phyloP scores from a whole-genome alignment of 2,329 filamentous ascomycete species.

The Epichloe sp. region DNA sequence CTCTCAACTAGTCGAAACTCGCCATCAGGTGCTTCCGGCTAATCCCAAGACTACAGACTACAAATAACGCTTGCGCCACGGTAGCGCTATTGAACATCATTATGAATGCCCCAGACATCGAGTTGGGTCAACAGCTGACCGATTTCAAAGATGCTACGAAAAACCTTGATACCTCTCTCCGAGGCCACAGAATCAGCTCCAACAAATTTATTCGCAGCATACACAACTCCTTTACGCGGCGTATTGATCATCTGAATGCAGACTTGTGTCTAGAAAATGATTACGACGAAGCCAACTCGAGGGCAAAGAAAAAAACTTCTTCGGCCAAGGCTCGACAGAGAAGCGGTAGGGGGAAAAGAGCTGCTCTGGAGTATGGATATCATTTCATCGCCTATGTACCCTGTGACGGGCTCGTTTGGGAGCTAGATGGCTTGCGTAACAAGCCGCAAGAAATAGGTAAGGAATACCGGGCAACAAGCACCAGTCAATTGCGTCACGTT shows the following conservation, averaged over 20 bases:
- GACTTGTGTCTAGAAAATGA: conserved; percentile 54
- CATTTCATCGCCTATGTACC: conserved; percentile 89
- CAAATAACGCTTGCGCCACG: conserved; percentile 79
- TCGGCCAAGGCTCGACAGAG: conserved; percentile 20
- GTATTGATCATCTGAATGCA: conserved; percentile 61
- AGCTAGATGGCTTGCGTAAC: conserved; percentile 71
- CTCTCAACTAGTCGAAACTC: not conserved
- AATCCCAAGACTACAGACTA: conserved; percentile 39
- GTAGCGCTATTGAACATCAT: conserved; percentile 85
- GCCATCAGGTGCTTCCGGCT: not conserved
- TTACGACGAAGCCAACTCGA: conserved; percentile 24
- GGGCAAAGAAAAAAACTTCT: conserved; percentile 18
- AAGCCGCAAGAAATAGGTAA: conserved; percentile 40
- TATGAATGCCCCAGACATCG: conserved; percentile 60
- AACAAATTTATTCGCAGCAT: conserved; percentile 66
- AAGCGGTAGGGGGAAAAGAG: conserved; percentile 23
- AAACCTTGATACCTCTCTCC: conserved; percentile 53
- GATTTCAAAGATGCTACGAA: conserved; percentile 63
- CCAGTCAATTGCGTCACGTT: not conserved
- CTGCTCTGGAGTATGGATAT: conserved; percentile 49
- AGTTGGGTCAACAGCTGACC: conserved; percentile 56
- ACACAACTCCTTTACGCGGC: conserved; percentile 78
- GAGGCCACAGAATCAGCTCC: conserved; percentile 62
- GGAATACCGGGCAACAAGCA: not conserved
- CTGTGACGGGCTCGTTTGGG: conserved; percentile 63